Conservation (phyloP, 768 basidiomycete genomes). For the Pholiota molesta region DNA sequence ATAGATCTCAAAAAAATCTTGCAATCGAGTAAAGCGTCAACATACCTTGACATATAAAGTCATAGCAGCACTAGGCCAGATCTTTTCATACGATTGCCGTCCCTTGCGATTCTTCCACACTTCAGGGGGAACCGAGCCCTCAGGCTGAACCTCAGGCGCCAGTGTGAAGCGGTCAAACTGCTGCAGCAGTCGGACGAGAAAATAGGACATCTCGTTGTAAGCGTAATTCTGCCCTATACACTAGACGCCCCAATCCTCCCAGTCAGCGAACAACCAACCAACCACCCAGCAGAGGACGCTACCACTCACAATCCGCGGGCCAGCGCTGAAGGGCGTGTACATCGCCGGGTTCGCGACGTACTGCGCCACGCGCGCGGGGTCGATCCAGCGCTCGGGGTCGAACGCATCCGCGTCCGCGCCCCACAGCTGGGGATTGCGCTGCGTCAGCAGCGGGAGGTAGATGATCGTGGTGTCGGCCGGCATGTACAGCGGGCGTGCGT, state of each 20-base stretch:
- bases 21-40: not conserved
- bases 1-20: too few relatives aligned
- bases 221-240: constrained; percentile 78
- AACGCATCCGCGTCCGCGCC: constrained; percentile 78
- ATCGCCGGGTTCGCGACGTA: constrained; percentile 66
- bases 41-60: constrained; percentile 70
- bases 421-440: constrained; percentile 71
- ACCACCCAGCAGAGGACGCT: not conserved
- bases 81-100: constrained; percentile 56
- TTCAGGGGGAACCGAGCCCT: constrained; percentile 59
- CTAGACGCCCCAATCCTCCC: constrained; percentile 32
- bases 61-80: constrained; percentile 66
- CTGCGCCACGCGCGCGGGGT: constrained; percentile 50
- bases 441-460: constrained; percentile 63
- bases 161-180: constrained; percentile 62
- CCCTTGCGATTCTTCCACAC: constrained; percentile 56
- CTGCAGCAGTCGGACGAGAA: constrained; percentile 70
- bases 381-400: constrained; percentile 78
- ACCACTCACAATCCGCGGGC: constrained; percentile 55
- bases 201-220: constrained; percentile 75
- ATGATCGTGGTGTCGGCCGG: constrained; percentile 59
- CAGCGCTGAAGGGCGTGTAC: constrained; percentile 76
- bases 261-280: not conserved
- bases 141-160: constrained; percentile 62
- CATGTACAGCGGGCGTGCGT: constrained; percentile 55